Base-by-base conservation (phyloP, 2,329 filamentous ascomycete species). In the Apiospora sp. region DNA sequence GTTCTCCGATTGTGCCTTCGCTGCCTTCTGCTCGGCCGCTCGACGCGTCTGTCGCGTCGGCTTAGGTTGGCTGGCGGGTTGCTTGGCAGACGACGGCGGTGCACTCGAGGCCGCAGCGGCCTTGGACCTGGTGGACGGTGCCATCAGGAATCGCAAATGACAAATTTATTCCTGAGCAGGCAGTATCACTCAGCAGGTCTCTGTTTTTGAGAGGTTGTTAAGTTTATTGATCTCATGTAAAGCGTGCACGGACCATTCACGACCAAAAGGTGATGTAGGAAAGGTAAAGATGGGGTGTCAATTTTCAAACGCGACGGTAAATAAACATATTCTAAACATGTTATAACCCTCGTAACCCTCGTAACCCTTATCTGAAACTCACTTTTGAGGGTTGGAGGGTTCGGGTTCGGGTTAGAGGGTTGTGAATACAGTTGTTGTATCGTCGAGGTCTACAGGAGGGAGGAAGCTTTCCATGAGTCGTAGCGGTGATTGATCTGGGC, bases 51-150 rank as follows among this genome's bases (percentile, higher is more conserved):
- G 34, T n/a, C 58, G 58, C 58, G 58, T 41, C 12, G 30, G 10
- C 19, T 4, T 41, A 3, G 19, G 12, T 14, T n/a, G 8, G 12
- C 13, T 54, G 13, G 5, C 27, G 16, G 51, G 16, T 64, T 41
- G 34, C 58, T 34, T 64, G 19, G 58, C 34, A 41, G 34, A 49
- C 5, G 46, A 41, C 34, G 58, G 51, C 27, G 51, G n/a, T 14
- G 30, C 22, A n/a, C 58, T 22, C 22, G 58, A 12, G 22, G 19
- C 30, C 3, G 58, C 34, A n/a, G 58, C 58, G 16, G 58, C 22
- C 22, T 64, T 64, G 34, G 58, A 37, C 22, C 58, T 64, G 19
- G 58, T 64, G 34, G 58, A 64, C 19, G 58, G 58, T 34, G 58
- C 58, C 34, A 64, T 64, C 10, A 22, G 3, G 2, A 41, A 64